A percentile compares a stretch with the other conserved stretches of the same genome.
Conservation (phyloP, 257 asterid genomes). For the Solanum gracilifrons region DNA sequence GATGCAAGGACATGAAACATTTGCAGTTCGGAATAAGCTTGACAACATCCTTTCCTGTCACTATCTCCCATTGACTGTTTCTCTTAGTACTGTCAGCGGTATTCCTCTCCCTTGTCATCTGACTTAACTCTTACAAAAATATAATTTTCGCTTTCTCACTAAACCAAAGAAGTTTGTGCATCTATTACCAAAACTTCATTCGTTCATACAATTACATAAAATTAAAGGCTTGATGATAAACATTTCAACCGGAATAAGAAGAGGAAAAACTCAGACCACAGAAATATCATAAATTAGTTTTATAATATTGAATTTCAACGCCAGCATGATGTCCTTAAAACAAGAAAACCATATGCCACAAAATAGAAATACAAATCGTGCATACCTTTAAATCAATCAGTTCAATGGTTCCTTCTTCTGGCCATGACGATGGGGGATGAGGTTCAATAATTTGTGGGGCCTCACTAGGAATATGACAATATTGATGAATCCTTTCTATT, state of each 20-base stretch:
- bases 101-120: not conserved
- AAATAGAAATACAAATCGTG: not conserved
- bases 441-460: slow-evolving; percentile 71
- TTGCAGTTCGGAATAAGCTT: not conserved
- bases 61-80: not conserved
- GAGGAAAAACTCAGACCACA: not conserved
- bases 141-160: not conserved
- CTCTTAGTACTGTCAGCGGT: not conserved
- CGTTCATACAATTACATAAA: not conserved
- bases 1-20: not conserved
- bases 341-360: not conserved
- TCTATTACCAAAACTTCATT: not conserved
- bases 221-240: not conserved
- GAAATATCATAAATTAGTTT: not conserved
- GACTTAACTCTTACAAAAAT: not conserved
- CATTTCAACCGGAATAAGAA: not conserved
- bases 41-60: not conserved
- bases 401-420: slow-evolving; percentile 73
- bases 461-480: slow-evolving; percentile 88
- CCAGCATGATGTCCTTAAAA: not conserved
- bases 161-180: not conserved
- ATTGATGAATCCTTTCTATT: slow-evolving; percentile 91
- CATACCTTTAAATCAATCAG: slow-evolving; percentile 80
- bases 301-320: not conserved
- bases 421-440: slow-evolving; percentile 78